A percentile compares a stretch with the other conserved stretches of the same genome.
Evolutionary conservation across 192 early-diverging fungal species (phyloP).

Genomic region (Entrophospora sp.): DNA sequence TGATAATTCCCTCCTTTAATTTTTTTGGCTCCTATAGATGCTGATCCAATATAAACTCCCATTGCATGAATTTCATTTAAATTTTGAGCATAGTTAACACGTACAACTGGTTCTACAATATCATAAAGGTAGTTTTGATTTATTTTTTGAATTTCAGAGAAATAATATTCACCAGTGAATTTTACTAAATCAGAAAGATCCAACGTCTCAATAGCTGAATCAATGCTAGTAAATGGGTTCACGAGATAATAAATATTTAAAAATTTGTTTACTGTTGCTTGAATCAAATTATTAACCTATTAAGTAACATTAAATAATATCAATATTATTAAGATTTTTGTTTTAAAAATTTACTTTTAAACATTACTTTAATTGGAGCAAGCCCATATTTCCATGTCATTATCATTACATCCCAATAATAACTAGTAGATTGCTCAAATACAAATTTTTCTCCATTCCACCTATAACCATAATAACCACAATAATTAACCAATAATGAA

Average conservation of each 20-base stretch:
- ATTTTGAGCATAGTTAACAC: slow-evolving; percentile 59
- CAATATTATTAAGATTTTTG: neutral
- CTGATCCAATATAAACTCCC: slow-evolving; percentile 47
- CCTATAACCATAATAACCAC: too few species aligned
- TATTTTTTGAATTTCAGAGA: slow-evolving; percentile 27
- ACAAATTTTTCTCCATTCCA: slow-evolving; percentile 48
- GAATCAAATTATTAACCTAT: slow-evolving; percentile 28
- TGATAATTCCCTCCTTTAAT: slow-evolving; percentile 50
- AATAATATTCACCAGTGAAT: slow-evolving; percentile 28
- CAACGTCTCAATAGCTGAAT: slow-evolving; percentile 21
- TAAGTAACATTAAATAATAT: neutral
- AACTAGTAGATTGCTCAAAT: slow-evolving; percentile 37
- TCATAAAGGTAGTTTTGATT: slow-evolving; percentile 33
- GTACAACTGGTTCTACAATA: slow-evolving; percentile 46
- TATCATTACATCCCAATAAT: slow-evolving; percentile 32
- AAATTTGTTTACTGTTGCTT: slow-evolving; percentile 19
- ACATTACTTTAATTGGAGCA: slow-evolving; percentile 40
- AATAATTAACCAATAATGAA: too few species aligned
- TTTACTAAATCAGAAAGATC: slow-evolving; percentile 22
- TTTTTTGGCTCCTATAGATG: slow-evolving; percentile 34
- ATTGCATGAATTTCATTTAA: slow-evolving; percentile 49
- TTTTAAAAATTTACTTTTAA: neutral
- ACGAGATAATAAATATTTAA: slow-evolving; percentile 28
- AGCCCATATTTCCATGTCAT: slow-evolving; percentile 37
- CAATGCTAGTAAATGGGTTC: slow-evolving; percentile 28